Percentiles rank a stretch among this genome's conserved stretches.
These are phyloP conservation scores for Eutypella sp. DNA, from an alignment of 2,329 filamentous ascomycete genomes.

Conservation along the genomic window DNA sequence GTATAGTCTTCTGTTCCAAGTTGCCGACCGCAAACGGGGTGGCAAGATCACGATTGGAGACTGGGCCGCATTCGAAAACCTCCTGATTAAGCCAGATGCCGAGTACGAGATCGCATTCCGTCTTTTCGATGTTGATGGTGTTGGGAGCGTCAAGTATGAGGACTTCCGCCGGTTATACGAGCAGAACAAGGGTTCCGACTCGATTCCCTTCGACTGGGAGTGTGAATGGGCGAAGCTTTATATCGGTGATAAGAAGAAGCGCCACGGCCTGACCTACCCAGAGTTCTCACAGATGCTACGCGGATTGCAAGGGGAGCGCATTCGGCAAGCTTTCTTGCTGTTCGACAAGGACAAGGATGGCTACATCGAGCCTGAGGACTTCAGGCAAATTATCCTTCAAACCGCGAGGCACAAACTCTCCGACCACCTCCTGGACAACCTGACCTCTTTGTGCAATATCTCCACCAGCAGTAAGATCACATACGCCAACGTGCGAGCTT, in stretches of 20 bases:
- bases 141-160: conserved; percentile 83
- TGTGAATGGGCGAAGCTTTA: conserved; percentile 96
- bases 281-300: conserved; percentile 98
- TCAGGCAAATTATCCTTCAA: conserved; percentile 92
- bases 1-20: conserved; percentile 86
- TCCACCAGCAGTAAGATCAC: conserved; percentile 88
- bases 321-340: conserved; percentile 88
- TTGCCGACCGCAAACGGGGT: conserved; percentile 73
- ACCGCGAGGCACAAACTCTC: conserved; percentile 95
- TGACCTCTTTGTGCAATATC: conserved; percentile 93
- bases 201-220: conserved; percentile 93
- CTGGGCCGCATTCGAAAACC: conserved; percentile 91
- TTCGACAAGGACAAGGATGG: conserved; percentile 91
- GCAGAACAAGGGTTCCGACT: conserved; percentile 77
- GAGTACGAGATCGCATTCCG: conserved; percentile 99
- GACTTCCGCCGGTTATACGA: conserved; percentile 82
- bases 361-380: conserved; percentile 92
- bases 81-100: conserved; percentile 88
- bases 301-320: conserved; percentile 90
- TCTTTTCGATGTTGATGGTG: conserved; percentile 83
- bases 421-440: conserved; percentile 86
- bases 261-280: conserved; percentile 88
- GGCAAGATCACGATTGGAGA: conserved; percentile 76
- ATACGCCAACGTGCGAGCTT: conserved; percentile 94
- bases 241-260: conserved; percentile 79